Percentiles rank a stretch among this genome's conserved stretches.
These are phyloP conservation scores for Vitis hybrid DNA, from an alignment of 177 flowering plant species.

Conservation along the genomic window DNA sequence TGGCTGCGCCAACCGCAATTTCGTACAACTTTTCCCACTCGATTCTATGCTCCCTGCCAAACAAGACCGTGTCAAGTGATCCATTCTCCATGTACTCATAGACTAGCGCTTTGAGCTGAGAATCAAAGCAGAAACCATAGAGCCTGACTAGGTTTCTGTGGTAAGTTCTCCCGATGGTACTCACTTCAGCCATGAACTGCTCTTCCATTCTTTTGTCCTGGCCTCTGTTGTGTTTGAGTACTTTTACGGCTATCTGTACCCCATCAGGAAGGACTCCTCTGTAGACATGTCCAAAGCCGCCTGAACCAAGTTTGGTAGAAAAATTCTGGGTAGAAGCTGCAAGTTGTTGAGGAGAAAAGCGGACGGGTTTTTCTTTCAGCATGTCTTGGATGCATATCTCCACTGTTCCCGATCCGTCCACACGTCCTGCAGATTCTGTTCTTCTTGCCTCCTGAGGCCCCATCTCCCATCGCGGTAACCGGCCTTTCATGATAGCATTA, in stretches of 20 bases:
- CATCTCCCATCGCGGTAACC: too few species aligned
- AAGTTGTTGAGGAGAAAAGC: constrained; percentile 8
- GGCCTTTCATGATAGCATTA: too few species aligned
- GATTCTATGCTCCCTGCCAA: neutral
- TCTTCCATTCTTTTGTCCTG: constrained; percentile 4
- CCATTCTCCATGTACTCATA: constrained; percentile 12
- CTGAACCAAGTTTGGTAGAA: constrained; percentile 8
- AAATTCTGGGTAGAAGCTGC: neutral
- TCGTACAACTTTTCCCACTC: neutral
- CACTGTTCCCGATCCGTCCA: too few species aligned
- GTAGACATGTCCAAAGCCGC: constrained; percentile 4
- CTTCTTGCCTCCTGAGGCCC: too few species aligned
- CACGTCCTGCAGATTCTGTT: too few species aligned
- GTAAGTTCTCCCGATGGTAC: constrained; percentile 13
- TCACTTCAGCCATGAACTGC: constrained; percentile 13
- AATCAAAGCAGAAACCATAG: constrained; percentile 12
- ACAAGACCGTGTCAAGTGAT: constrained; percentile 2
- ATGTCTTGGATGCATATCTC: too few species aligned
- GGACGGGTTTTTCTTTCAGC: constrained; percentile 2
- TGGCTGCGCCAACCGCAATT: constrained; percentile 10
- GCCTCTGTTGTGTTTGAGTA: neutral
- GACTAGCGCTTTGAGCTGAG: constrained; percentile 1
- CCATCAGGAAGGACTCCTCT: constrained; percentile 6
- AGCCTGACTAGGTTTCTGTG: constrained; percentile 8
- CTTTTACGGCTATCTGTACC: constrained; percentile 1